phyloP scores from a whole-genome alignment of 768 basidiomycete species.

The Russula ochroleuca region DNA sequence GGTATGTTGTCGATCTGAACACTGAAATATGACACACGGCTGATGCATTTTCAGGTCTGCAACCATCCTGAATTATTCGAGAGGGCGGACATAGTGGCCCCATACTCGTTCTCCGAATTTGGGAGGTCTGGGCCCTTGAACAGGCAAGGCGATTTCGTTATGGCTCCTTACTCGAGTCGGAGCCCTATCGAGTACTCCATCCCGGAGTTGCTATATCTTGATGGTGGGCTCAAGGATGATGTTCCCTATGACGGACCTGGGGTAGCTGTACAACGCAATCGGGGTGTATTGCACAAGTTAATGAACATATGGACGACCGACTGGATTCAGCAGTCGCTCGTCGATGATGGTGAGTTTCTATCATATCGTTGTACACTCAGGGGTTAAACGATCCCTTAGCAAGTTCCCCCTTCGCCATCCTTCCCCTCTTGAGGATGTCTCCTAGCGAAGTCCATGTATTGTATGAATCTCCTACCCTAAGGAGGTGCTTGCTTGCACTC shows the following conservation, averaged over 20 bases:
- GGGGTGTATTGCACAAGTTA: conserved; percentile 55
- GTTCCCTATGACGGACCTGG: conserved; percentile 55
- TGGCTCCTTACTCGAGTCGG: conserved; percentile 78
- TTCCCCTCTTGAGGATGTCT: conserved; percentile 60
- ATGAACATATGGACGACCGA: conserved; percentile 91
- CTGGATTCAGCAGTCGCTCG: conserved; percentile 67
- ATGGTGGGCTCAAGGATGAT: conserved; percentile 64
- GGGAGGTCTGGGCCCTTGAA: conserved; percentile 76
- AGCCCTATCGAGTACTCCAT: conserved; percentile 80
- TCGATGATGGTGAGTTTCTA: conserved; percentile 51
- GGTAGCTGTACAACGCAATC: conserved; percentile 43
- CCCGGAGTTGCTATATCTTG: conserved; percentile 71
- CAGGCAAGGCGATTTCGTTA: conserved; percentile 83
- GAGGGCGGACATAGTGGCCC: conserved; percentile 90
- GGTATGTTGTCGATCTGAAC: conserved; percentile 39
- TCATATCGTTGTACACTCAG: conserved; percentile 11
- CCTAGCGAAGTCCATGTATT: conserved; percentile 62
- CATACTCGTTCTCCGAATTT: conserved; percentile 84
- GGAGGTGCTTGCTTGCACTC: conserved; percentile 47
- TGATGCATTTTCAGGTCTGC: conserved; percentile 61
- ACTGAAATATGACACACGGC: not conserved
- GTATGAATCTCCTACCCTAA: conserved; percentile 57
- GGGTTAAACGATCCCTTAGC: conserved; percentile 28
- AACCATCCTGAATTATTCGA: conserved; percentile 99
- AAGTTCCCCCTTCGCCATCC: conserved; percentile 72